Evolutionary conservation across 306 rosid species (phyloP).

Genomic region (Vachellia collinsii): DNA sequence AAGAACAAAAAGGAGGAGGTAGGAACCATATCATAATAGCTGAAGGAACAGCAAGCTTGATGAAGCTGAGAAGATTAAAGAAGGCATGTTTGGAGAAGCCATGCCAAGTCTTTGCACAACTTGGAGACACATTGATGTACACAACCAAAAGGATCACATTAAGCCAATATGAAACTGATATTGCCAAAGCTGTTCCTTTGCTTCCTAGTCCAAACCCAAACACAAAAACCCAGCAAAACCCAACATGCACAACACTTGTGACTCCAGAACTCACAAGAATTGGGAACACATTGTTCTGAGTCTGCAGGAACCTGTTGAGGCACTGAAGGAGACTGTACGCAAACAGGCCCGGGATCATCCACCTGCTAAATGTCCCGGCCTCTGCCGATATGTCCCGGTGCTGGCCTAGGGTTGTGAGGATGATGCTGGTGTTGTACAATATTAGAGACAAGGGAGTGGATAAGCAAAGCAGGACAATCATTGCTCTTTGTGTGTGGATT

Average conservation of each 20-base stretch:
- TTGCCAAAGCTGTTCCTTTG: slow-evolving; percentile 65
- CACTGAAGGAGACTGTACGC: slow-evolving; percentile 54
- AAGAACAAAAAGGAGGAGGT: too few species aligned
- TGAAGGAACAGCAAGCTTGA: slow-evolving; percentile 62
- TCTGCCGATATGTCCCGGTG: slow-evolving; percentile 47
- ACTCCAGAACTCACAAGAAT: slow-evolving; percentile 58
- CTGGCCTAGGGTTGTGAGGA: slow-evolving; percentile 52
- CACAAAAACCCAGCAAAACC: slow-evolving; percentile 57
- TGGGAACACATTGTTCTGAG: slow-evolving; percentile 63
- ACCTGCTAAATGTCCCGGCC: slow-evolving; percentile 51
- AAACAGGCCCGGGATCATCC: slow-evolving; percentile 59
- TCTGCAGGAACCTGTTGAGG: slow-evolving; percentile 61
- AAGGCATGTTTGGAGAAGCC: slow-evolving; percentile 62
- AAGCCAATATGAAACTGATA: slow-evolving; percentile 52
- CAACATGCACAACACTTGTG: slow-evolving; percentile 51
- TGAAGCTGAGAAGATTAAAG: slow-evolving; percentile 48
- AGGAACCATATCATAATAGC: slow-evolving; percentile 64
- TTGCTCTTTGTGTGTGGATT: slow-evolving; percentile 57
- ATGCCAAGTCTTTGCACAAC: slow-evolving; percentile 57
- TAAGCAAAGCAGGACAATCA: slow-evolving; percentile 45
- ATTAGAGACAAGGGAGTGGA: slow-evolving; percentile 51
- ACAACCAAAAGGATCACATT: slow-evolving; percentile 48
- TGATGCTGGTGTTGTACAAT: slow-evolving; percentile 50
- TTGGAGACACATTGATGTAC: slow-evolving; percentile 45
- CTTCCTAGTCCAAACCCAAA: slow-evolving; percentile 44